Evolutionary conservation across 805 yeast genomes (phyloP), one percentile per base, ranked within the genome.

Genomic region (Cephaloascus albidus): DNA sequence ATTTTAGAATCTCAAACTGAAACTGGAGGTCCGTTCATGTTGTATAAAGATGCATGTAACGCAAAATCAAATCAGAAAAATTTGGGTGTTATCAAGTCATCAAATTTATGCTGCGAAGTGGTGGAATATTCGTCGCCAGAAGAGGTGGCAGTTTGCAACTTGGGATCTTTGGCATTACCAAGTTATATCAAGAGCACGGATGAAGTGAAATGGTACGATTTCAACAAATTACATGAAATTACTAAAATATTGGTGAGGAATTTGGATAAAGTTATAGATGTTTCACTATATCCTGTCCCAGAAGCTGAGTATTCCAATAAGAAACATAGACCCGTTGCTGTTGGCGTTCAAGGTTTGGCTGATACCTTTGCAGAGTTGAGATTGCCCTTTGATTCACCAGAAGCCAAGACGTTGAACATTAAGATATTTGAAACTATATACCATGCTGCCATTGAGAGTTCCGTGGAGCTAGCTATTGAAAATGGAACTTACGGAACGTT

Each of bases 21-120:
- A 58, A 75, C 81, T 27, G 81, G 81, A 53, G 74, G 78, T 37
- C 81, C 81, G 35, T 75, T 74, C 61, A 74, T 75, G 80, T 61
- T 75, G 49, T 75, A 75, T 62, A 75, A 75, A 57, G 81, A 75
- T 58, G 76, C 81, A 12, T 75, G 81, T 58, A 75, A 75, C 60
- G 49, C 57, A 47, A 75, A 75, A 58, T 62, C 79, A 40, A 75
- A 75, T 60, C 81, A 75, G 57, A 68, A 74, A 68, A 75, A 75
- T 56, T 63, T 75, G 55, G 81, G 81, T 50, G 57, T 67, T 33
- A 75, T 75, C 55, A 75, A 75, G 54, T 74, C 80, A 4, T 75
- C 81, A 32, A 75, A 75, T 56, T 70, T 75, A 58, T 75, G 81
- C 55, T 74, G 80, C 55, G 81, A 75, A 58, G 72, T 75, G 54